A percentile compares a stretch with the other conserved stretches of the same genome.
These are phyloP conservation scores for Cucurbita moschata DNA, from an alignment of 306 rosid species.

Conservation along the genomic window DNA sequence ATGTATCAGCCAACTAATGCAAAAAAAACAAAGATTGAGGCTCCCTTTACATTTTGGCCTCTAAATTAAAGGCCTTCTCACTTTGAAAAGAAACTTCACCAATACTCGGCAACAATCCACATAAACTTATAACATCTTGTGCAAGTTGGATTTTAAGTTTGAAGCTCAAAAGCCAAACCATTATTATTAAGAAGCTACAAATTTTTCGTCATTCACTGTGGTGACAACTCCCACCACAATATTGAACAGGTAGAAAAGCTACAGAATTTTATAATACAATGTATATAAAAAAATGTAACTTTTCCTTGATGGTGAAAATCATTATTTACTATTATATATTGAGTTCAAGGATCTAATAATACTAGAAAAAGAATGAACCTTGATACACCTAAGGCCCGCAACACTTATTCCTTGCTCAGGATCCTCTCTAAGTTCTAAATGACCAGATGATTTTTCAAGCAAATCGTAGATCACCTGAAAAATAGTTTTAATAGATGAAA, in stretches of 20 bases:
- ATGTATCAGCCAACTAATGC: not conserved
- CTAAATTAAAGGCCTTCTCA: not conserved
- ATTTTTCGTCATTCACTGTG: not conserved
- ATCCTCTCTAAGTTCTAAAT: conserved; percentile 58
- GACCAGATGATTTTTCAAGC: conserved; percentile 51
- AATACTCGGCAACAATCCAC: not conserved
- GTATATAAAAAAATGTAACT: not conserved
- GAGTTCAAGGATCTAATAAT: not conserved
- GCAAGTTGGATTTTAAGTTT: not conserved
- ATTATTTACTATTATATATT: not conserved
- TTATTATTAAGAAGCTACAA: not conserved
- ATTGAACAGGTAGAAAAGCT: not conserved
- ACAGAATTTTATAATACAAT: not conserved
- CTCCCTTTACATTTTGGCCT: not conserved
- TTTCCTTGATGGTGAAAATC: not conserved
- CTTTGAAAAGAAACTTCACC: not conserved
- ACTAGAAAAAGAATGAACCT: conserved; percentile 21
- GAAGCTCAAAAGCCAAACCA: not conserved
- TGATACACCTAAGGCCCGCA: conserved; percentile 44
- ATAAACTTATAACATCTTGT: not conserved
- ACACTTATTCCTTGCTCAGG: conserved; percentile 47
- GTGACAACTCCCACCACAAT: not conserved
- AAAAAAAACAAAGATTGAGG: not conserved
- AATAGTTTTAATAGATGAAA: conserved; percentile 1
- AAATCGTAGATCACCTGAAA: conserved; percentile 47